These are phyloP conservation scores for Mycothermus thermophilus DNA, from an alignment of 495 filamentous ascomycete species.

Conservation along the genomic window DNA sequence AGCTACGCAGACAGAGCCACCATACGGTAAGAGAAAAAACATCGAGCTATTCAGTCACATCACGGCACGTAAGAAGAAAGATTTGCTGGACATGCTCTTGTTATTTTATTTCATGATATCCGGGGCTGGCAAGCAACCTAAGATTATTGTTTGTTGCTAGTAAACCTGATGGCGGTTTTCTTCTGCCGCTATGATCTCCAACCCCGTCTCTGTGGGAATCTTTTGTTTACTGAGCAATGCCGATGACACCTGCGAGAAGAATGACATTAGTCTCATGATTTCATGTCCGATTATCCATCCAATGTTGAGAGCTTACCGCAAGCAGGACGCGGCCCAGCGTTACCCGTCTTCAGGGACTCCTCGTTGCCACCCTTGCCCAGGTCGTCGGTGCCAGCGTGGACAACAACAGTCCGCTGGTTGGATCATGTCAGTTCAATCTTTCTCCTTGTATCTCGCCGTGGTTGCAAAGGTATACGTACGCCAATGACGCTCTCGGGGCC, in stretches of 20 bases:
- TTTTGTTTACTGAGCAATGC: constrained; percentile 52
- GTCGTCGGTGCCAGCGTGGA: constrained; percentile 90
- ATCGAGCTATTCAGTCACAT: too few species aligned
- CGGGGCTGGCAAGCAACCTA: too few species aligned
- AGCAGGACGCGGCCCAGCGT: constrained; percentile 81
- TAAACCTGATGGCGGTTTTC: too few species aligned
- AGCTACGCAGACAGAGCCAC: too few species aligned
- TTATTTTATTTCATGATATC: too few species aligned
- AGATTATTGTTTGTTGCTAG: too few species aligned
- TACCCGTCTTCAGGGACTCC: constrained; percentile 95
- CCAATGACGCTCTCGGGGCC: constrained; percentile 91
- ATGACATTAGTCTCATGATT: constrained; percentile 23
- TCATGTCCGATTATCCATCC: background rate
- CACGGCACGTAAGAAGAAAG: too few species aligned
- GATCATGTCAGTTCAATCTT: too few species aligned
- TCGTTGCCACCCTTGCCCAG: constrained; percentile 78
- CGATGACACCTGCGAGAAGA: constrained; percentile 51
- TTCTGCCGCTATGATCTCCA: too few species aligned
- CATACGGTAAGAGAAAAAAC: too few species aligned
- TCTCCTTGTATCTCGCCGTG: constrained; percentile 5
- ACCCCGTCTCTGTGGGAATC: too few species aligned
- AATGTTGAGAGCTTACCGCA: constrained; percentile 52
- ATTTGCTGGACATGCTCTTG: too few species aligned
- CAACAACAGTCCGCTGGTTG: constrained; percentile 86
- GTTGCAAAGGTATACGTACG: constrained; percentile 38